Evolutionary conservation across 192 early-diverging fungal genomes (phyloP), one percentile per base, ranked within the genome.

Genomic region (Entomortierella beljakovae): DNA sequence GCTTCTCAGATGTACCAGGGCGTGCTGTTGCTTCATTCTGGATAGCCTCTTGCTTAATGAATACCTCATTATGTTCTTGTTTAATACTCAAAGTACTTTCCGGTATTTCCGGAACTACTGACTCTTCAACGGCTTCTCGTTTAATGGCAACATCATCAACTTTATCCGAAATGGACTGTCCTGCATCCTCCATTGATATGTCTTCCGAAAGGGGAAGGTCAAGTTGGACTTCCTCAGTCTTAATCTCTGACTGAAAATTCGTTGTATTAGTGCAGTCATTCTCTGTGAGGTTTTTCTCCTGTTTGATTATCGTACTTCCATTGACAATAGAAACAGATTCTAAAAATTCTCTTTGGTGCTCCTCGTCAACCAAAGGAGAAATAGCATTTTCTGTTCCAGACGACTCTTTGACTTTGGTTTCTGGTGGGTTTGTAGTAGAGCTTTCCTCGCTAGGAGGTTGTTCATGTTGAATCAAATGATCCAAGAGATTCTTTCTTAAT

Each of bases 21-120:
- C 28, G 23, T n/a, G 18, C 51, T 23, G 10, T 18, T 5, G 18
- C n/a, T 10, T 22, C 32, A 18, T 2, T 48, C 35, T 34, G 16
- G 52, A n/a, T 37, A 22, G 57, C 48, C n/a, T 73, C 71, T 28
- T 55, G 33, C 56, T 73, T 73, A 56, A 73, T 50, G 31, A 35
- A 26, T 18, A 32, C 18, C 5, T 57, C 52, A 2, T 26, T 10
- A 20, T 38, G 51, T 52, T 57, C 61, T 8, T 18, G 20, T 22
- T 68, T 68, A 46, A 58, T 31, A 28, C 29, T 31, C 1, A 64
- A 40, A 0, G 51, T 25, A n/a, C 11, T 26, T 3, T 64, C 62
- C 10, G 32, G 29, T n/a, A 31, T 15, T 20, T 22, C 7, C 7
- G 18, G 1, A 20, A 26, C 15, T 52, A 23, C n/a, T 53, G 29